These are phyloP conservation scores for Daldinia loculata DNA, from an alignment of 495 filamentous ascomycete species.

Conservation along the genomic window DNA sequence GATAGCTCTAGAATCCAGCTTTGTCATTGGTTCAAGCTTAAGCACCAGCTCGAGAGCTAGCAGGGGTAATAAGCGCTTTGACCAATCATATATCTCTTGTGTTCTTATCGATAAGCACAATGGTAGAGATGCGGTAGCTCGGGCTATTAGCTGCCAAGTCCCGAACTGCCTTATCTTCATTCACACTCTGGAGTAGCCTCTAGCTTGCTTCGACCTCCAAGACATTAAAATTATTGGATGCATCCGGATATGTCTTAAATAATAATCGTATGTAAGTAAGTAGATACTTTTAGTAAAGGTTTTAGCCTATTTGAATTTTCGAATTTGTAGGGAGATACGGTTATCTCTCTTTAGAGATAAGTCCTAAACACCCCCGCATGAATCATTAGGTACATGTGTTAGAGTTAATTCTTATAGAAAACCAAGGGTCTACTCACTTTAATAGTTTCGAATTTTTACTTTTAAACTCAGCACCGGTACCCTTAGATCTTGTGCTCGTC, in stretches of 20 bases:
- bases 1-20: not conserved
- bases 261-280: not conserved
- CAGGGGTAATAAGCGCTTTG: not conserved
- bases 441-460: not conserved
- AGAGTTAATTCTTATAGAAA: not conserved
- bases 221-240: not conserved
- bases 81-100: not conserved
- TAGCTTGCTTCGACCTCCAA: not conserved
- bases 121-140: not conserved
- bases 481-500: not conserved
- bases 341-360: not conserved
- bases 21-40: not conserved
- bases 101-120: constrained; percentile 12
- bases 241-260: not conserved
- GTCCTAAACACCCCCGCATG: not conserved
- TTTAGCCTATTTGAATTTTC: not conserved
- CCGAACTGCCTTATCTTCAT: not conserved
- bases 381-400: not conserved
- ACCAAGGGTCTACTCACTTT: not conserved
- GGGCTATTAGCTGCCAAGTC: not conserved
- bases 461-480: not conserved
- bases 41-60: not conserved
- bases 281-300: not conserved
- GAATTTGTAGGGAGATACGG: not conserved
- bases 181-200: not conserved